Base-by-base conservation (phyloP, 768 basidiomycete genomes). In the Hygrocybe coccinea region DNA sequence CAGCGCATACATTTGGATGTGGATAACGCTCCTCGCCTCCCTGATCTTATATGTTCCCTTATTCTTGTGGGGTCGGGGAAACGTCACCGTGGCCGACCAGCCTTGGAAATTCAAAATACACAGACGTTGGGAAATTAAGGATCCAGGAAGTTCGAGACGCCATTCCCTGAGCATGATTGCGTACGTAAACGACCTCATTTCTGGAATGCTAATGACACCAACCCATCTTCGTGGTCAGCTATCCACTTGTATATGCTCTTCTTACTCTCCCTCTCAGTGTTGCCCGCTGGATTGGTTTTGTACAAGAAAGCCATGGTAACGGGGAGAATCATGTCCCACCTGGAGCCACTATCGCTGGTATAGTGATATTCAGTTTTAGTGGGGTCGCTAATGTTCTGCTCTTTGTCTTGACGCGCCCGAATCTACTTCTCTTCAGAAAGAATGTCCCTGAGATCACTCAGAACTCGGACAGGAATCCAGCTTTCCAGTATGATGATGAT, bases 11-110 rank as follows among this genome's bases (percentile, higher is more conserved):
- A 36, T 34, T 19, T 56, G 55, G 55, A 12, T 56, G 4, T 56
- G 55, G 55, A 10, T 56, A 6, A 24, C 55, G 1, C 38, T 56
- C 15, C 7, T 50, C 0, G 19, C 21, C 12, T 56, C 49, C n/a
- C 29, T 56, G 39, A 6, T 56, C 7, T 5, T 38, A 35, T 56
- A 56, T 22, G 15, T 56, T 24, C 55, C 55, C 12, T 51, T 56
- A 36, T 56, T 51, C 36, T 45, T 56, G 14, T 56, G 48, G 55
- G 48, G 34, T n/a, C 55, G 48, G 15, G 55, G 55, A 1, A 41
- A 41, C 33, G 44, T 56, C 49, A 50, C 49, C 25, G 36, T 49
- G 14, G 22, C 19, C 37, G 51, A 52, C 21, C 8, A 22, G 11
- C 39, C 33, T 17, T 56, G 55, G 55, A 51, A 45, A 6, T 48